These are phyloP conservation scores for Clitoria ternatea DNA, from an alignment of 306 rosid species.

Conservation along the genomic window DNA sequence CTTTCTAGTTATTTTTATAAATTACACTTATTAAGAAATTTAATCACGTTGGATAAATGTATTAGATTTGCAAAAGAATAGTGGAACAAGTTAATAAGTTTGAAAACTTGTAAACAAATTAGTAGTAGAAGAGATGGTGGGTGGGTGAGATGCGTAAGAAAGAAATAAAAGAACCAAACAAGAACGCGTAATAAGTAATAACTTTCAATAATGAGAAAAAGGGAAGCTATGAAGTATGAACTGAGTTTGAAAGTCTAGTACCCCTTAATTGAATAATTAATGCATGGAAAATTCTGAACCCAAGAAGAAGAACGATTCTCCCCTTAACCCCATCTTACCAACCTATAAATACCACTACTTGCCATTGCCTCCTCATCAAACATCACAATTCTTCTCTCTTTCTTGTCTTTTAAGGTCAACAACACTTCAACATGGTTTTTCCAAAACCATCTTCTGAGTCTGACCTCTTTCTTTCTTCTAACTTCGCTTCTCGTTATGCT, in stretches of 20 bases:
- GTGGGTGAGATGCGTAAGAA: too few relatives aligned
- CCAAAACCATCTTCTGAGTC: slow-evolving; percentile 34
- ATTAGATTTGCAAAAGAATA: too few relatives aligned
- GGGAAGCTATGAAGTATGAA: not conserved
- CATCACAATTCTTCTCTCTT: not conserved
- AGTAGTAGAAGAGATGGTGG: too few relatives aligned
- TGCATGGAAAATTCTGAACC: not conserved
- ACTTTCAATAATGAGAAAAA: not conserved
- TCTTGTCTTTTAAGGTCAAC: not conserved
- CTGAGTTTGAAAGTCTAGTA: not conserved
- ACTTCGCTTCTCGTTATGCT: slow-evolving; percentile 12
- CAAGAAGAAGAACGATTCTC: slow-evolving; percentile 11
- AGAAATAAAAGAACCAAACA: too few relatives aligned
- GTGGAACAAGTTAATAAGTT: too few relatives aligned
- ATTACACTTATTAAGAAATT: too few relatives aligned
- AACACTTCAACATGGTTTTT: slow-evolving; percentile 24
- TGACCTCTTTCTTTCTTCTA: slow-evolving; percentile 27
- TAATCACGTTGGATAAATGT: too few relatives aligned
- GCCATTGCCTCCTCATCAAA: not conserved
- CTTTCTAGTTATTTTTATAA: too few relatives aligned
- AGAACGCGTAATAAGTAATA: not conserved
- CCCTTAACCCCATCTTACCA: not conserved
- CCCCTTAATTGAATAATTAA: not conserved
- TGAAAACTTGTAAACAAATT: too few relatives aligned
- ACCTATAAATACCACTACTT: slow-evolving; percentile 20